phyloP scores from a whole-genome alignment of 139 green algal genomes.

The Pleodorina starrii region DNA sequence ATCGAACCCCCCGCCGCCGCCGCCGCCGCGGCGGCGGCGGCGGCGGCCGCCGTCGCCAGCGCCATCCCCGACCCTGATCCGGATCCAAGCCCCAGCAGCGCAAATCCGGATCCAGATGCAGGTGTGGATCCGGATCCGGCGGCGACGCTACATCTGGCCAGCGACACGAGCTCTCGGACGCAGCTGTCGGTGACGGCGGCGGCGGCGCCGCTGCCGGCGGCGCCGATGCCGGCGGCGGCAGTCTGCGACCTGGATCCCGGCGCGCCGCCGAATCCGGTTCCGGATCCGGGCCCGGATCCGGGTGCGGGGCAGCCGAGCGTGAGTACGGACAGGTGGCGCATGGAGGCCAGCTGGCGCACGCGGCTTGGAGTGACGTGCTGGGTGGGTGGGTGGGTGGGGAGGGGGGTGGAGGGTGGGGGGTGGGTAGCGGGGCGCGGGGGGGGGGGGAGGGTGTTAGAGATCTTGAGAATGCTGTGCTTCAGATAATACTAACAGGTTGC shows the following conservation, averaged over 20 bases:
- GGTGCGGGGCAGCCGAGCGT: constrained; percentile 32
- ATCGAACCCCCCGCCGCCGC: background rate
- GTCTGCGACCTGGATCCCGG: background rate
- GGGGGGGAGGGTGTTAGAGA: too few relatives aligned
- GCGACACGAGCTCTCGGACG: constrained; percentile 48
- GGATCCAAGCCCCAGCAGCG: background rate
- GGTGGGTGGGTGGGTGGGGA: background rate
- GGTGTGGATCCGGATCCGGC: background rate
- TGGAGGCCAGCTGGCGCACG: background rate
- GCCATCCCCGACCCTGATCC: background rate
- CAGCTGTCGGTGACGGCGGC: constrained; percentile 61
- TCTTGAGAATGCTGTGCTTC: too few relatives aligned
- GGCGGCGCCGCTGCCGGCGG: constrained; percentile 50
- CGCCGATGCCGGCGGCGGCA: constrained; percentile 40
- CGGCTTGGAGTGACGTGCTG: constrained; percentile 12
- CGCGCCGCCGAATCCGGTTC: background rate
- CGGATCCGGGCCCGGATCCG: background rate
- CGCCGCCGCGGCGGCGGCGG: constrained; percentile 50
- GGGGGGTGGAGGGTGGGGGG: background rate
- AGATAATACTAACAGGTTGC: too few relatives aligned
- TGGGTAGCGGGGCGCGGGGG: too few relatives aligned
- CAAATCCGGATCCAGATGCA: background rate
- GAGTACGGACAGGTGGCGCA: constrained; percentile 16
- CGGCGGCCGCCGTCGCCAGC: background rate
- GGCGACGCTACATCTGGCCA: background rate